A percentile compares a stretch with the other conserved stretches of the same genome.
phyloP scores from a whole-genome alignment of 148 eudicot genomes.

The Fagopyrum esculentum region DNA sequence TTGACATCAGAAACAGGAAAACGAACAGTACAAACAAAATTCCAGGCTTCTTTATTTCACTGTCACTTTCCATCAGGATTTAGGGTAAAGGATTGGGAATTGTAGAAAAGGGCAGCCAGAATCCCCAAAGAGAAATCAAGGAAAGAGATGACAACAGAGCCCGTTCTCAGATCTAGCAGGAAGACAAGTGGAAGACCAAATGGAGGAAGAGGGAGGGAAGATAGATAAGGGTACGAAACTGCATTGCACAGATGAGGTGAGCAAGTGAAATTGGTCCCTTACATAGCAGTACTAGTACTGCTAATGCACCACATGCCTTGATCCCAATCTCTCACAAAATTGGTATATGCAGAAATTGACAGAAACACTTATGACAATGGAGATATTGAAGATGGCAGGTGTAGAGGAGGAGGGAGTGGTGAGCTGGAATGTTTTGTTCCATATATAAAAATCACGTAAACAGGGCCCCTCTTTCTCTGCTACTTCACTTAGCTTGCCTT shows the following conservation, averaged over 20 bases:
- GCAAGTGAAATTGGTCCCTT: not conserved
- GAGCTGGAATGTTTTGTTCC: slow-evolving; percentile 14
- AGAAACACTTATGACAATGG: not conserved
- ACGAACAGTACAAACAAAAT: not conserved
- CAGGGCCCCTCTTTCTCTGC: not conserved
- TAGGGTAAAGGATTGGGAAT: not conserved
- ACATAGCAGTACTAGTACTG: not conserved
- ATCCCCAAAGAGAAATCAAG: not conserved
- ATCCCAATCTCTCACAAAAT: not conserved
- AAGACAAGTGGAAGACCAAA: not conserved
- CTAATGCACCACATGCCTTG: slow-evolving; percentile 7
- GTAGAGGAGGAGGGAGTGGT: not conserved
- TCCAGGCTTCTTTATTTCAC: not conserved
- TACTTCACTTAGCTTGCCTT: not conserved
- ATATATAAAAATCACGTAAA: not conserved
- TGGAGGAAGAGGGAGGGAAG: not conserved
- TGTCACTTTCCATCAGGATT: not conserved
- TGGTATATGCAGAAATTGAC: not conserved
- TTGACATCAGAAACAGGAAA: slow-evolving; percentile 17
- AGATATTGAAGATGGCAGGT: slow-evolving; percentile 9
- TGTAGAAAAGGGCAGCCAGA: not conserved
- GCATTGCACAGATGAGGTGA: not conserved
- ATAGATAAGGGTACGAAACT: slow-evolving; percentile 3
- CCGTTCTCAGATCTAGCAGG: slow-evolving; percentile 8
- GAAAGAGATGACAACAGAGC: not conserved